These are phyloP conservation scores for Candida wancherniae DNA, from an alignment of 805 yeast genomes.

Conservation along the genomic window DNA sequence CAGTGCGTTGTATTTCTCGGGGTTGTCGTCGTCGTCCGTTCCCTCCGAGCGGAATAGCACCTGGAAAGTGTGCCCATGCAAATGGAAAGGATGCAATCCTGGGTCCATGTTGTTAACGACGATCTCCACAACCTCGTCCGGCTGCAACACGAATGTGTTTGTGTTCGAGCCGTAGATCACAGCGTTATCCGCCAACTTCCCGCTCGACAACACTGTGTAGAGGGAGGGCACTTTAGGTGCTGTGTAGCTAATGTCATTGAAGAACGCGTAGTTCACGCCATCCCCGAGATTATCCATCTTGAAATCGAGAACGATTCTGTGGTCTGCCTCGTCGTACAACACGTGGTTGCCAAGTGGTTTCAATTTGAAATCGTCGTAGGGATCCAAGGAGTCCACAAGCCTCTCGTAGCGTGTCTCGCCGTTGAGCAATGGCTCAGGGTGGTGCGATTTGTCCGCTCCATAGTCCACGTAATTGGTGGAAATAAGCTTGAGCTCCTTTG, in stretches of 20 bases:
- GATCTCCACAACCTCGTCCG: slow-evolving; percentile 65
- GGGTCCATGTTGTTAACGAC: slow-evolving; percentile 77
- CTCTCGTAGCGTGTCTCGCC: slow-evolving; percentile 29
- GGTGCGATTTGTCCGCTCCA: slow-evolving; percentile 24
- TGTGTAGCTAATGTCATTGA: slow-evolving; percentile 60
- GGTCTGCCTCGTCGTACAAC: slow-evolving; percentile 56
- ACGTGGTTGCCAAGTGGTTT: slow-evolving; percentile 53
- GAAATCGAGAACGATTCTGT: slow-evolving; percentile 53
- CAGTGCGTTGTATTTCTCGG: slow-evolving; percentile 45
- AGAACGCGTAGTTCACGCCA: slow-evolving; percentile 74
- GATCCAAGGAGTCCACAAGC: slow-evolving; percentile 24
- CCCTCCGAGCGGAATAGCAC: slow-evolving; percentile 49
- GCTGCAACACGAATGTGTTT: slow-evolving; percentile 55
- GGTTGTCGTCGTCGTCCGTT: slow-evolving; percentile 50
- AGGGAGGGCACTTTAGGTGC: slow-evolving; percentile 71
- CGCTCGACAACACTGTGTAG: slow-evolving; percentile 58
- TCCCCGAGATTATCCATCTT: slow-evolving; percentile 66
- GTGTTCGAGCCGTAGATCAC: slow-evolving; percentile 72
- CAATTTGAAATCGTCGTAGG: slow-evolving; percentile 72
- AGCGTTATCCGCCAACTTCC: slow-evolving; percentile 49
- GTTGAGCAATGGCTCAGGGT: slow-evolving; percentile 24
- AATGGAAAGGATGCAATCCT: slow-evolving; percentile 75
- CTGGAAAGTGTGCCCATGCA: slow-evolving; percentile 73
- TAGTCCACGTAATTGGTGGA: slow-evolving; percentile 56
- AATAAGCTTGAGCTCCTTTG: slow-evolving; percentile 50